Percentiles rank a stretch among this genome's conserved stretches.
Evolutionary conservation across 2,329 filamentous ascomycete genomes (phyloP).

Genomic region (Podosphaera xanthii): DNA sequence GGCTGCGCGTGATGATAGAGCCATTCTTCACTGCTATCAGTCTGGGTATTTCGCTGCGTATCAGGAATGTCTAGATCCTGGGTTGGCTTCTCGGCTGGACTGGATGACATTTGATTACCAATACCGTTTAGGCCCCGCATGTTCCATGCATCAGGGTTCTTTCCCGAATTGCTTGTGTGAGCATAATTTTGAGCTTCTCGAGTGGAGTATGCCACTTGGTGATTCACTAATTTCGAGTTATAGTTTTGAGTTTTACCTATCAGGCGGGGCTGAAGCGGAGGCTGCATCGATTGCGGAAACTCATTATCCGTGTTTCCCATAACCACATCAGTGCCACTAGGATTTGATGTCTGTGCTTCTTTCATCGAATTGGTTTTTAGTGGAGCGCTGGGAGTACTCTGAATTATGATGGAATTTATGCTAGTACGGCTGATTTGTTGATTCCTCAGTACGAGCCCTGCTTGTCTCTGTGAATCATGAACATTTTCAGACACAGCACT

Average conservation of each 20-base stretch:
- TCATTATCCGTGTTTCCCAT: slow-evolving; percentile 35
- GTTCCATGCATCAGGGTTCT: slow-evolving; percentile 47
- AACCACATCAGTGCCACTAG: slow-evolving; percentile 28
- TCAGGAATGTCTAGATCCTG: slow-evolving; percentile 24
- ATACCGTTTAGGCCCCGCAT: slow-evolving; percentile 52
- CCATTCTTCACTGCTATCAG: slow-evolving; percentile 30
- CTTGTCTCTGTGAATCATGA: not conserved
- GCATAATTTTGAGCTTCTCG: slow-evolving; percentile 55
- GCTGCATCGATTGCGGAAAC: slow-evolving; percentile 22
- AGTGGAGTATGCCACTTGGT: slow-evolving; percentile 9
- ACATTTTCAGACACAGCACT: not conserved
- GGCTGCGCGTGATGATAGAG: slow-evolving; percentile 33
- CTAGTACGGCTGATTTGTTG: slow-evolving; percentile 19
- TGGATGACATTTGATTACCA: slow-evolving; percentile 13
- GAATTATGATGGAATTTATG: slow-evolving; percentile 35
- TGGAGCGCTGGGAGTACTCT: slow-evolving; percentile 19
- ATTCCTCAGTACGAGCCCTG: slow-evolving; percentile 1
- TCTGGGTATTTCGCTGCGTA: slow-evolving; percentile 20
- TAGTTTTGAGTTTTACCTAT: slow-evolving; percentile 21
- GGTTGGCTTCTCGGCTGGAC: slow-evolving; percentile 9
- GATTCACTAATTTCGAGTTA: slow-evolving; percentile 19
- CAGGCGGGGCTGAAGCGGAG: slow-evolving; percentile 21
- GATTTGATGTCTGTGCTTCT: slow-evolving; percentile 27
- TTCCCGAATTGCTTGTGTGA: slow-evolving; percentile 65
- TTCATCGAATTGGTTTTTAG: slow-evolving; percentile 23